phyloP scores from a whole-genome alignment of 768 basidiomycete genomes.

The Strobilomyces confusus region DNA sequence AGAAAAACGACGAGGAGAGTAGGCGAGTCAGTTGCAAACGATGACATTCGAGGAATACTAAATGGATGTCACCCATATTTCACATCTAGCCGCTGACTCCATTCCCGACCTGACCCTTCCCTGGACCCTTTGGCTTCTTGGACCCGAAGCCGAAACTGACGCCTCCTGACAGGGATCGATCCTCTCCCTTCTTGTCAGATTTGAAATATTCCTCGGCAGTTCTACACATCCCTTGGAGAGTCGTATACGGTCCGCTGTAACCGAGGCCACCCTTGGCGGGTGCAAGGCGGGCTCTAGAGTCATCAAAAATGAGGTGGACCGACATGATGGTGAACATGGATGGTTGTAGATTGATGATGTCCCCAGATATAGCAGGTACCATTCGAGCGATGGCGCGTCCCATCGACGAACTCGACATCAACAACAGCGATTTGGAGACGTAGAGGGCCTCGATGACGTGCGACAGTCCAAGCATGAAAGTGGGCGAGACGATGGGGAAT shows the following conservation, averaged over 20 bases:
- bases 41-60: conserved; percentile 7
- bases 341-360: conserved; percentile 55
- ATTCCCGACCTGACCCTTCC: conserved; percentile 25
- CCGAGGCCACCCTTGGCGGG: conserved; percentile 60
- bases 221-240: conserved; percentile 53
- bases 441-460: conserved; percentile 56
- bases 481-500: conserved; percentile 57
- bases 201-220: conserved; percentile 47
- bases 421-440: conserved; percentile 40
- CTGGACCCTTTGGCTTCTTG: conserved; percentile 30
- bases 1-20: background rate
- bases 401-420: conserved; percentile 27
- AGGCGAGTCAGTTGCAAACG: background rate
- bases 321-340: conserved; percentile 50
- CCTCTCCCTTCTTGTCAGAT: conserved; percentile 35
- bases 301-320: conserved; percentile 60
- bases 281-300: conserved; percentile 56
- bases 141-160: conserved; percentile 39
- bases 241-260: conserved; percentile 56
- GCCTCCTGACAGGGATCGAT: conserved; percentile 41
- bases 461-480: conserved; percentile 61
- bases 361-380: conserved; percentile 45
- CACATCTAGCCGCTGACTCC: conserved; percentile 21
- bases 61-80: conserved; percentile 21
- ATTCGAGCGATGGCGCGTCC: conserved; percentile 32